Conservation (phyloP, 305 asterid species). For the Fraxinus greggii region DNA sequence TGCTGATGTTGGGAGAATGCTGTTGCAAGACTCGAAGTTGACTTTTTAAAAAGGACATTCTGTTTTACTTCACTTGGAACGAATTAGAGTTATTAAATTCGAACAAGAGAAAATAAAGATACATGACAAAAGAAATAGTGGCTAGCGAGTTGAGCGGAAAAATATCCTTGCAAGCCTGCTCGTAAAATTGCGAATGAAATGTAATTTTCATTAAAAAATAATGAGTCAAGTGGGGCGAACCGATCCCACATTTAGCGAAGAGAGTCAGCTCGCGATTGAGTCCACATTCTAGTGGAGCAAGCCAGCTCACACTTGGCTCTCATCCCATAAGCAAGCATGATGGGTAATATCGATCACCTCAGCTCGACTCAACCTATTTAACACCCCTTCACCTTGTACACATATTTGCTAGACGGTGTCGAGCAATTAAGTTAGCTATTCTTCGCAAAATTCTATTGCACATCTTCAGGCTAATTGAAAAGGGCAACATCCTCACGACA, state of each 20-base stretch:
- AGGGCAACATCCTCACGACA: neutral
- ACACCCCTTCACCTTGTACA: neutral
- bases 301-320: neutral
- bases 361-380: neutral
- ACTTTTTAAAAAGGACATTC: neutral
- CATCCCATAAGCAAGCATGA: neutral
- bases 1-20: neutral
- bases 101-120: neutral
- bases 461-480: neutral
- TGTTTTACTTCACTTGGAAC: neutral
- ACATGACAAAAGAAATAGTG: neutral
- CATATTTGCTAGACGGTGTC: neutral
- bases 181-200: neutral
- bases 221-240: neutral
- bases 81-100: neutral
- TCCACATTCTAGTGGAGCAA: neutral
- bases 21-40: neutral
- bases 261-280: neutral
- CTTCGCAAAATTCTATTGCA: neutral
- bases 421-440: neutral
- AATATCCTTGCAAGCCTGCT: neutral
- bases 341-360: no score
- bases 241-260: neutral
- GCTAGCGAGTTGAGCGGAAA: neutral
- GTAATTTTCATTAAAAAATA: neutral